Evolutionary conservation across 2,329 filamentous ascomycete genomes (phyloP).

Genomic region (Fusarium anthophilum): DNA sequence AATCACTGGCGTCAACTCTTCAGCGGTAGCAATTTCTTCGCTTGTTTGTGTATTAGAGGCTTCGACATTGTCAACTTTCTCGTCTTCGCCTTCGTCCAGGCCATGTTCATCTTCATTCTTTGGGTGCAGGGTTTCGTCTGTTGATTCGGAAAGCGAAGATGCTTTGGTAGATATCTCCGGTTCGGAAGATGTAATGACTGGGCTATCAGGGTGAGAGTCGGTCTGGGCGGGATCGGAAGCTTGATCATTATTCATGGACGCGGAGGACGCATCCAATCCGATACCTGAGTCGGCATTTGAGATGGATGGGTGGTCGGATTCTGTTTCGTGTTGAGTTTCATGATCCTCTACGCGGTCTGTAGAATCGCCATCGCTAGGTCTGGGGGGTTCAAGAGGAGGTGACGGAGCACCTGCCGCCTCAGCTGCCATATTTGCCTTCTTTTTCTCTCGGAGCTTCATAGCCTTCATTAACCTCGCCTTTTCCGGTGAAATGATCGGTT

Average conservation of each 20-base stretch:
- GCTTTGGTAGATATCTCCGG: constrained; percentile 69
- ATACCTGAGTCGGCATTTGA: constrained; percentile 65
- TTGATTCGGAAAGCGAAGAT: constrained; percentile 71
- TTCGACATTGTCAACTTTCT: constrained; percentile 17
- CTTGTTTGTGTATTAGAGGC: neutral
- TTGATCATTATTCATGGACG: constrained; percentile 56
- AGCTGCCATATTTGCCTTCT: constrained; percentile 54
- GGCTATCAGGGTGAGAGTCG: constrained; percentile 68
- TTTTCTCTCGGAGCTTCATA: constrained; percentile 87
- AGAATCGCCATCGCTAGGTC: constrained; percentile 33
- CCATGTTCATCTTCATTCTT: constrained; percentile 36
- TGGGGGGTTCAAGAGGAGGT: constrained; percentile 29
- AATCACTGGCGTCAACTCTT: neutral
- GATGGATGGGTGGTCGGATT: constrained; percentile 45
- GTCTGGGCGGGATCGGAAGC: constrained; percentile 58
- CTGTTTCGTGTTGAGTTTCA: constrained; percentile 32
- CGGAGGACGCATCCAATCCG: constrained; percentile 57
- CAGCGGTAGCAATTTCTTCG: constrained; percentile 2
- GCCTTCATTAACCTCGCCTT: constrained; percentile 95
- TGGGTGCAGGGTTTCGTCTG: constrained; percentile 65
- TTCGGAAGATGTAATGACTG: constrained; percentile 63
- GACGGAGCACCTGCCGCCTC: constrained; percentile 31
- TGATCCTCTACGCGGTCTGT: constrained; percentile 37
- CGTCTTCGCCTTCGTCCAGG: constrained; percentile 20
- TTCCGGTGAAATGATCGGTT: constrained; percentile 78